Evolutionary conservation across 2,329 filamentous ascomycete species (phyloP).

Genomic region (Colletotrichum horii): DNA sequence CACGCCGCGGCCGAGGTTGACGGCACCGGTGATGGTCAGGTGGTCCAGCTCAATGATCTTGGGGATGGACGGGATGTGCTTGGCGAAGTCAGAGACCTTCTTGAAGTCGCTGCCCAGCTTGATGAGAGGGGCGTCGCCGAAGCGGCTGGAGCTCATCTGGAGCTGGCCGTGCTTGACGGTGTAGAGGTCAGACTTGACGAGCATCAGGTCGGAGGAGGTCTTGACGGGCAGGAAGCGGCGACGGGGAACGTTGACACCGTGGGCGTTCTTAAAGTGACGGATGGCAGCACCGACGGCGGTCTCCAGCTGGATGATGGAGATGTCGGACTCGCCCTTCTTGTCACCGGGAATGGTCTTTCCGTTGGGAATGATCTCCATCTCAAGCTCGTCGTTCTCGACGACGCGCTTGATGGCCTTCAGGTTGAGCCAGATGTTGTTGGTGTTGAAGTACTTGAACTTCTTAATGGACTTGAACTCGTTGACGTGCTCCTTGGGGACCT

Average conservation of each 20-base stretch:
- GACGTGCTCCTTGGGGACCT: conserved; percentile 99
- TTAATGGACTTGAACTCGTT: conserved; percentile 99
- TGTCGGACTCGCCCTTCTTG: conserved; percentile 99
- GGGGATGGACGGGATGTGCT: conserved; percentile 84
- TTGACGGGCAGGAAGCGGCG: conserved; percentile 99
- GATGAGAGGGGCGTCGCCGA: conserved; percentile 95
- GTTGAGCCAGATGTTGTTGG: conserved; percentile 99
- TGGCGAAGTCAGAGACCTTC: conserved; percentile 98
- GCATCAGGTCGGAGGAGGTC: conserved; percentile 99
- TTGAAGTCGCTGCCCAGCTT: conserved; percentile 99
- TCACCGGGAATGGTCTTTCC: conserved; percentile 98
- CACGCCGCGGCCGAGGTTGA: conserved; percentile 95
- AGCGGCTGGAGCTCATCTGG: conserved; percentile 94
- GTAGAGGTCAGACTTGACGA: conserved; percentile 99
- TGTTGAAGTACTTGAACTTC: conserved; percentile 99
- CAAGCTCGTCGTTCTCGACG: conserved; percentile 96
- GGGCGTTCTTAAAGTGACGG: conserved; percentile 97
- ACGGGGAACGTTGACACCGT: conserved; percentile 98
- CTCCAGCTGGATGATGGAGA: conserved; percentile 97
- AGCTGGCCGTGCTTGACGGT: conserved; percentile 98
- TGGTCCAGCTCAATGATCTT: conserved; percentile 93
- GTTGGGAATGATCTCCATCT: conserved; percentile 99
- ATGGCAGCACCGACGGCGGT: conserved; percentile 98
- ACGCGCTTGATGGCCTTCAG: conserved; percentile 97
- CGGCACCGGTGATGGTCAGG: conserved; percentile 95